Percentiles rank a stretch among this genome's conserved stretches.
Conservation (phyloP, 306 rosid species). For the Quercus mongolica region DNA sequence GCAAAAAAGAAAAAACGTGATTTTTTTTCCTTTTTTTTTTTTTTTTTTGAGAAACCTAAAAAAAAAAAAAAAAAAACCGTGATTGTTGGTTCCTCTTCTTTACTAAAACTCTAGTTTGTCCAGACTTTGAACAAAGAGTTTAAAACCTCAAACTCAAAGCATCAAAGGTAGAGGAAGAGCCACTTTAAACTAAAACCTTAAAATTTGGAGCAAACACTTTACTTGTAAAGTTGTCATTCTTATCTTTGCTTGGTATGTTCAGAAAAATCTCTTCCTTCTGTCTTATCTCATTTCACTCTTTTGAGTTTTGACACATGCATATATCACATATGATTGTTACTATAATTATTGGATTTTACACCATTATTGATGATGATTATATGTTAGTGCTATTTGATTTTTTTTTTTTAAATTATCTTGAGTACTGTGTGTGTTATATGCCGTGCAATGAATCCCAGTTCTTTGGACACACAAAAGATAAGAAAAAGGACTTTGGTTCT, state of each 20-base stretch:
- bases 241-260: background rate
- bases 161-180: background rate
- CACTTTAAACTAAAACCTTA: background rate
- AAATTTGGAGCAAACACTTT: too few species aligned
- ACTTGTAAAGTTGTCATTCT: too few species aligned
- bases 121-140: too few species aligned
- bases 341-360: background rate
- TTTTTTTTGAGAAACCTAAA: too few species aligned
- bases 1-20: background rate
- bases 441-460: background rate
- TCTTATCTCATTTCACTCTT: background rate
- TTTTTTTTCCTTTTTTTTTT: background rate
- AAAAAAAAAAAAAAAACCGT: background rate
- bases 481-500: background rate
- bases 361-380: background rate
- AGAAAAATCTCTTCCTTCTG: background rate
- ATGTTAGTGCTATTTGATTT: background rate
- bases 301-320: too few species aligned
- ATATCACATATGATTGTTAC: background rate
- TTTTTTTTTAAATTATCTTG: background rate
- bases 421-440: background rate
- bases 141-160: background rate
- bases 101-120: too few species aligned
- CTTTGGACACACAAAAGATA: background rate
- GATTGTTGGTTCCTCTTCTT: background rate